Evolutionary conservation across 2,329 filamentous ascomycete species (phyloP).

Genomic region (Zalaria sp.): DNA sequence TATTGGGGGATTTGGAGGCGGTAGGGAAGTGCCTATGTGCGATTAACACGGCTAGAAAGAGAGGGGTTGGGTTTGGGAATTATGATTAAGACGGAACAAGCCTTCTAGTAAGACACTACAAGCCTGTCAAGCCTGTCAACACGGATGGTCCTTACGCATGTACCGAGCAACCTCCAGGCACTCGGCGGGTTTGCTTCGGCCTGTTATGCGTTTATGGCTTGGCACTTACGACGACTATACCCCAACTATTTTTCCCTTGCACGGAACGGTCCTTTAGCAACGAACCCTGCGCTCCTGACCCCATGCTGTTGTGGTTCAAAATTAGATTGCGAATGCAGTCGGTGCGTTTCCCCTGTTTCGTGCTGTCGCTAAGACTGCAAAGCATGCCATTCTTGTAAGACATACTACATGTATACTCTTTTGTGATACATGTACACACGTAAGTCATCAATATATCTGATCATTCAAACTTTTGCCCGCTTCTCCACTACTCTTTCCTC

Average conservation of each 20-base stretch:
- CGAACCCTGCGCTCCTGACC: too few species aligned
- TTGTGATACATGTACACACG: too few species aligned
- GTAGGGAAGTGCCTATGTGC: slow-evolving; percentile 63
- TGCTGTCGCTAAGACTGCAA: too few species aligned
- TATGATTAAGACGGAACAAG: slow-evolving; percentile 1
- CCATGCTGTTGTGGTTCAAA: too few species aligned
- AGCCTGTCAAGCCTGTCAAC: not conserved
- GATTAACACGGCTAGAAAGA: slow-evolving; percentile 50
- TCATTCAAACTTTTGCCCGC: too few species aligned
- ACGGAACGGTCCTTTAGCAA: not conserved
- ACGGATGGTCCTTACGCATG: not conserved
- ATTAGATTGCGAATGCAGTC: too few species aligned
- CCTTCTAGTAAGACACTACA: not conserved
- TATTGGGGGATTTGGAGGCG: slow-evolving; percentile 72
- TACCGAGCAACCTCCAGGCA: not conserved
- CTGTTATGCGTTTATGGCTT: not conserved
- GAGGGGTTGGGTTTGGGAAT: slow-evolving; percentile 55
- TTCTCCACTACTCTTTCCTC: too few species aligned
- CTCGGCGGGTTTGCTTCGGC: not conserved
- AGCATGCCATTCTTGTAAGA: too few species aligned
- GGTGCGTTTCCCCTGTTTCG: too few species aligned
- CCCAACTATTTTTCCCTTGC: not conserved
- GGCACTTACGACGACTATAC: not conserved
- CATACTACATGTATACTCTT: too few species aligned
- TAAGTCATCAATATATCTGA: too few species aligned